These are phyloP conservation scores for Lipomyces lipofer DNA, from an alignment of 805 yeast species.

Conservation along the genomic window DNA sequence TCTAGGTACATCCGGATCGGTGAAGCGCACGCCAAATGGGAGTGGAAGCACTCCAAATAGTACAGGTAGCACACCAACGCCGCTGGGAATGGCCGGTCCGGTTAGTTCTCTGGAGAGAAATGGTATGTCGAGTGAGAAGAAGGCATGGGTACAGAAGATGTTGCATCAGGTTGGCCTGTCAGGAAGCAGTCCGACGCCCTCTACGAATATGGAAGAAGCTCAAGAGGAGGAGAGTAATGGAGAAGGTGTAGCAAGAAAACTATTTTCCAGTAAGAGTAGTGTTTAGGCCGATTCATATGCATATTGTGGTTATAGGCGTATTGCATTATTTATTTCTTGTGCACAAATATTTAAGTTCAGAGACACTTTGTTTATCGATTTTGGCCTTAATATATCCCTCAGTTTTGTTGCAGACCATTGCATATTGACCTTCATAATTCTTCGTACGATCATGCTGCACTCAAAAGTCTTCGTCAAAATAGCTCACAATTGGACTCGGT, in stretches of 20 bases:
- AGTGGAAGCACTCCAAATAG: neutral
- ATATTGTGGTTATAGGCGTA: neutral
- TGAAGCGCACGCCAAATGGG: too few relatives aligned
- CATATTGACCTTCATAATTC: too few relatives aligned
- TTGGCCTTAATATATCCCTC: too few relatives aligned
- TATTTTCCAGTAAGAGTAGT: conserved; percentile 6
- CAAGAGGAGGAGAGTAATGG: conserved; percentile 4
- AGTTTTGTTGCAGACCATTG: too few relatives aligned
- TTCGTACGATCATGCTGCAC: too few relatives aligned
- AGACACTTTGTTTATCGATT: too few relatives aligned
- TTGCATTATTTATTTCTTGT: neutral
- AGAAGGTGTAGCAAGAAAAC: neutral
- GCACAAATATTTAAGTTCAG: too few relatives aligned
- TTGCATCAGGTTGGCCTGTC: conserved; percentile 20
- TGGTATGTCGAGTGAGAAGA: conserved; percentile 23
- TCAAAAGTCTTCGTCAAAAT: too few relatives aligned
- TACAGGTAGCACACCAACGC: conserved; percentile 5
- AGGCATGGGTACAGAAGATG: conserved; percentile 27
- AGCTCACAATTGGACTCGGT: too few relatives aligned
- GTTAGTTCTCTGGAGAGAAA: conserved; percentile 8
- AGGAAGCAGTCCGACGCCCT: conserved; percentile 1
- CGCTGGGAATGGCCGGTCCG: conserved; percentile 19
- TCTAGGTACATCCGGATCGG: neutral
- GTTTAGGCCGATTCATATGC: too few relatives aligned
- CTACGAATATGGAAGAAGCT: neutral